Percentiles rank a stretch among this genome's conserved stretches.
Conservation (phyloP, 106 monocot species). For the Chionographis japonica region DNA sequence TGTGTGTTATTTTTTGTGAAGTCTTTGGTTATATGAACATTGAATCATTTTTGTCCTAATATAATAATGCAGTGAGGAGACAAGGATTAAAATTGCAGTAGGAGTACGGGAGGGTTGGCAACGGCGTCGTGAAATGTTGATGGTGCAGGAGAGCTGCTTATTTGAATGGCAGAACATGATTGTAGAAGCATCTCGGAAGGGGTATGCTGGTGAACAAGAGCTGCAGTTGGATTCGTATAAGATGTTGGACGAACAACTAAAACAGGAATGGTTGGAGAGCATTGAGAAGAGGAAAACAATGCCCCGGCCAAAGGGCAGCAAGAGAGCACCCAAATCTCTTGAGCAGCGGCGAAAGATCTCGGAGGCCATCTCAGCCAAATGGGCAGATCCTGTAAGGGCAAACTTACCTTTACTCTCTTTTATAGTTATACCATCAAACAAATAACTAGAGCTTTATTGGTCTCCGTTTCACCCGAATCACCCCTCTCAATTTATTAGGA, state of each 20-base stretch:
- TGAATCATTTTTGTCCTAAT: neutral
- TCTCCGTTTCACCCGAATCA: neutral
- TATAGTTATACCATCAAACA: neutral
- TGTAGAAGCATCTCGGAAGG: conserved; percentile 62
- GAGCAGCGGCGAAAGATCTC: conserved; percentile 87
- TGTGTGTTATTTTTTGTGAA: neutral
- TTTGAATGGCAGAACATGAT: conserved; percentile 75
- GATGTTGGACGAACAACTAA: conserved; percentile 58
- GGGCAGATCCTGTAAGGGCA: conserved; percentile 78
- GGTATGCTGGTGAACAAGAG: conserved; percentile 51
- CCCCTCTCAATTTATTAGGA: conserved; percentile 28
- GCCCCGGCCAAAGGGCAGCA: conserved; percentile 53
- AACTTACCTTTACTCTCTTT: neutral
- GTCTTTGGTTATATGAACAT: too few species aligned
- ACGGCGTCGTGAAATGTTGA: conserved; percentile 47
- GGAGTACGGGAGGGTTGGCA: conserved; percentile 83
- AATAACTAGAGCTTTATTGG: neutral
- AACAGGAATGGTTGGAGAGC: conserved; percentile 63
- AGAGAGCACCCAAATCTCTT: conserved; percentile 70
- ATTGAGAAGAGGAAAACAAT: conserved; percentile 56
- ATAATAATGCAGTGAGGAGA: conserved; percentile 55
- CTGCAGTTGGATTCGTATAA: conserved; percentile 87
- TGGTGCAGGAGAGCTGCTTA: conserved; percentile 62
- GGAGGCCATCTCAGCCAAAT: conserved; percentile 85
- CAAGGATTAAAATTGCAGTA: conserved; percentile 60